phyloP scores from a whole-genome alignment of 768 basidiomycete species.

The Russula compacta region DNA sequence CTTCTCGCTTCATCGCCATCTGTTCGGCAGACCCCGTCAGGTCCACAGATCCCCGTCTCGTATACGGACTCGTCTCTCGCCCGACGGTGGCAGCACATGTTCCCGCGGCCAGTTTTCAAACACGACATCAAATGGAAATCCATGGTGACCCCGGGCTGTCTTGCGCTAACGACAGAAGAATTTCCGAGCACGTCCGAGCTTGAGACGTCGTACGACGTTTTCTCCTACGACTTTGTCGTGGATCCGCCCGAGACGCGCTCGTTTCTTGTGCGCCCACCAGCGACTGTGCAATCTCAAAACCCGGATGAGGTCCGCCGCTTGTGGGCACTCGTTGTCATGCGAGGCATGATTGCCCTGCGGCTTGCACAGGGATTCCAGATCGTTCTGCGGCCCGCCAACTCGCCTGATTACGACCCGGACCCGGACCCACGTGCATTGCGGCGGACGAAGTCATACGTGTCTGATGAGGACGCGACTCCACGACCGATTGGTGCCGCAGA shows the following conservation, averaged over 20 bases:
- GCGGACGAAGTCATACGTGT: slow-evolving; percentile 48
- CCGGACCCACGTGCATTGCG: slow-evolving; percentile 28
- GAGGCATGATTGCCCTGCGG: slow-evolving; percentile 87
- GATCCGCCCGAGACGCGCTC: slow-evolving; percentile 79
- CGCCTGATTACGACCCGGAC: slow-evolving; percentile 27
- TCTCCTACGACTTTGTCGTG: slow-evolving; percentile 83
- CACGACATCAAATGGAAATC: slow-evolving; percentile 90
- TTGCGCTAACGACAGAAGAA: slow-evolving; percentile 86
- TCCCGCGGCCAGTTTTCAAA: slow-evolving; percentile 62
- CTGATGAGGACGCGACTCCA: slow-evolving; percentile 44
- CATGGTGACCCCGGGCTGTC: slow-evolving; percentile 74
- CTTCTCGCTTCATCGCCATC: slow-evolving; percentile 36
- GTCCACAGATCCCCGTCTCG: slow-evolving; percentile 46
- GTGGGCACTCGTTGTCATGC: slow-evolving; percentile 78
- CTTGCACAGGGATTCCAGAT: slow-evolving; percentile 95
- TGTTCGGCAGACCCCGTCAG: slow-evolving; percentile 56
- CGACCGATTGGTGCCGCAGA: slow-evolving; percentile 59
- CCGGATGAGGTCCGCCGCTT: slow-evolving; percentile 52
- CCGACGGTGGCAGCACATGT: slow-evolving; percentile 82
- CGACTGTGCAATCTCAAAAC: slow-evolving; percentile 32
- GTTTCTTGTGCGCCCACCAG: slow-evolving; percentile 69
- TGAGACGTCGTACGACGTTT: slow-evolving; percentile 68
- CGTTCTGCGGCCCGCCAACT: slow-evolving; percentile 44
- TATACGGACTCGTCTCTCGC: slow-evolving; percentile 68
- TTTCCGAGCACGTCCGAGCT: slow-evolving; percentile 72